Percentiles rank a stretch among this genome's conserved stretches.
These are phyloP conservation scores for Dothideomycetes sp. DNA, from an alignment of 2,329 filamentous ascomycete genomes.

Conservation along the genomic window DNA sequence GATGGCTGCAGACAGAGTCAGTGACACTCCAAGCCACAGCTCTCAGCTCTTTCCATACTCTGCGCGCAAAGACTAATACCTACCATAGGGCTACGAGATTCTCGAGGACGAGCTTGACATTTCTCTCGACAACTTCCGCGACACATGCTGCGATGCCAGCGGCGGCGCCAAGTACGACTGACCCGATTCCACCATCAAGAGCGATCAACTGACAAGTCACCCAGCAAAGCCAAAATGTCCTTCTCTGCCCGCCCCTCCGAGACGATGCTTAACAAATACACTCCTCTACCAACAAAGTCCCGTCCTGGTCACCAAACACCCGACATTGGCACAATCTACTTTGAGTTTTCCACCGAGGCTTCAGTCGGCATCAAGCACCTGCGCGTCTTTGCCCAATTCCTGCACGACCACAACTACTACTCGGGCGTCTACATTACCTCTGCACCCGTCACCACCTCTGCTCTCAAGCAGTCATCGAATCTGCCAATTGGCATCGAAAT, in stretches of 20 bases:
- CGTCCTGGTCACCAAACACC: slow-evolving; percentile 45
- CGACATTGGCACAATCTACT: slow-evolving; percentile 78
- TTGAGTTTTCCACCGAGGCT: slow-evolving; percentile 78
- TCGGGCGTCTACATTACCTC: slow-evolving; percentile 85
- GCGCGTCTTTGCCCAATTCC: slow-evolving; percentile 75
- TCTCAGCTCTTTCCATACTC: not conserved
- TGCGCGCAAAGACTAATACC: not conserved
- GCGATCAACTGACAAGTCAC: slow-evolving; percentile 1
- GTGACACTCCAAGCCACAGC: slow-evolving; percentile 24
- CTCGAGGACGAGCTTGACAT: slow-evolving; percentile 82
- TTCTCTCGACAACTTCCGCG: slow-evolving; percentile 68
- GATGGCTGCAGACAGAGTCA: slow-evolving; percentile 84
- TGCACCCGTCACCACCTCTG: slow-evolving; percentile 71
- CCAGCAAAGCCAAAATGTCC: slow-evolving; percentile 70
- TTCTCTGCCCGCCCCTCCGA: slow-evolving; percentile 80
- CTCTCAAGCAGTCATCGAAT: slow-evolving; percentile 73
- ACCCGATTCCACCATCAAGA: not conserved
- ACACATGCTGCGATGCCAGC: slow-evolving; percentile 58
- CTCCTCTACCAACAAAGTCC: slow-evolving; percentile 57
- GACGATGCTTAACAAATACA: slow-evolving; percentile 76
- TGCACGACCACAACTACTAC: slow-evolving; percentile 69
- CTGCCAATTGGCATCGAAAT: slow-evolving; percentile 77
- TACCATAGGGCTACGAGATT: slow-evolving; percentile 74
- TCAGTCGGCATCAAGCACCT: slow-evolving; percentile 86
- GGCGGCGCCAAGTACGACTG: slow-evolving; percentile 60